Base-by-base conservation (phyloP, 1,284 basidiomycete species). In the Ustilago shanxiensis region DNA sequence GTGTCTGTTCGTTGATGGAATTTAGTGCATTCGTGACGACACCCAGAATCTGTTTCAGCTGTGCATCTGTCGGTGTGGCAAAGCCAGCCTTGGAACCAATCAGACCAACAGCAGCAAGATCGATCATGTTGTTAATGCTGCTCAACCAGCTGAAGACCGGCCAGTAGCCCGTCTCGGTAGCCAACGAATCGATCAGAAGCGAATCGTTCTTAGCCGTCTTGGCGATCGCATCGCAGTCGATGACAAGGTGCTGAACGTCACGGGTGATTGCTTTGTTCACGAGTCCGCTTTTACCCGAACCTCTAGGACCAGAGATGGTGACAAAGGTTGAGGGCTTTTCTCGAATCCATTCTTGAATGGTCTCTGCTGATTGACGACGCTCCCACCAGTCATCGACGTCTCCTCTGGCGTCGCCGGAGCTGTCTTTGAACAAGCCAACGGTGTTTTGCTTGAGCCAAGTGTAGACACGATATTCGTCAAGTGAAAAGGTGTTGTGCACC, bases 71-170 rank as follows among this genome's bases (percentile, higher is more conserved):
- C 0, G 95, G 92, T 11, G 90, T 92, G 53, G 91, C 92, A 77
- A 98, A 89, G 16, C 96, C 95, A 33, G 93, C 95, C 88, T 98
- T 98, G 84, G 96, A 95, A 1, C 96, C 96, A 79, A 98, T 98
- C 24, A 99, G 85, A 8, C 95, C 95, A 39, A 95, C 90, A 61
- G 92, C 92, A 0, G 94, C 95, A n/a, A 99, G 89, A 83, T 99
- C 96, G 68, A 98, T 91, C 64, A 98, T 87, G 72, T 90, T 93
- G 85, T 92, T 94, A 81, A 96, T 86, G 0, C 93, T 94, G 81
- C 92, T 92, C 62, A 97, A 87, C 88, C 95, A 94, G 5, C 92
- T 92, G 87, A 98, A 98, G 7, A 80, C 80, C 5, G 72, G 81
- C 72, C 68, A 85, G 81, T 81, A 79, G 58, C 95, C 94, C 0